These are phyloP conservation scores for Basipetospora sp. DNA, from an alignment of 2,329 filamentous ascomycete species.

Conservation along the genomic window DNA sequence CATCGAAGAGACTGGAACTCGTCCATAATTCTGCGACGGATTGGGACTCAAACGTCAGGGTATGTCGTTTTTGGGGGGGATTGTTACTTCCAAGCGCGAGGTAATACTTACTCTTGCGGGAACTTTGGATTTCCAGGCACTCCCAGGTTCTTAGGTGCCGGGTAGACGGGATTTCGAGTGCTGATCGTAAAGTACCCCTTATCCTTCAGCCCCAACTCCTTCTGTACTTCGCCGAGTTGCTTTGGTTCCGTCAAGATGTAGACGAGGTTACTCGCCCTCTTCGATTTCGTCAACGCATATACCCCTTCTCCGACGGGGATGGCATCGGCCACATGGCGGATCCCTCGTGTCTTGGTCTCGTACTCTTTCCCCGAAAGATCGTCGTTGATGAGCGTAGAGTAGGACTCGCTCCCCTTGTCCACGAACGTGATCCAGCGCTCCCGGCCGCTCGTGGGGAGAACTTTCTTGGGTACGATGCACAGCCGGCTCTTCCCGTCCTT, in stretches of 20 bases:
- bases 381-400: conserved; percentile 55
- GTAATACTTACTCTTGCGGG: conserved; percentile 47
- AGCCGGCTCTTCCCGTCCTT: conserved; percentile 51
- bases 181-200: conserved; percentile 67
- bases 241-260: conserved; percentile 66
- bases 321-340: conserved; percentile 52
- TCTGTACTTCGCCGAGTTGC: conserved; percentile 56
- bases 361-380: conserved; percentile 57
- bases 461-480: conserved; percentile 71
- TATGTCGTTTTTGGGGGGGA: too few relatives aligned
- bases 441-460: conserved; percentile 50
- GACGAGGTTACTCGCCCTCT: conserved; percentile 57
- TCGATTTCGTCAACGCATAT: conserved; percentile 63
- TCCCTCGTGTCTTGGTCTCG: conserved; percentile 60
- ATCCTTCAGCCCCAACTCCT: conserved; percentile 54
- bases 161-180: conserved; percentile 62
- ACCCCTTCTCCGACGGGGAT: conserved; percentile 72
- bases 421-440: conserved; percentile 74
- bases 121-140: conserved; percentile 55
- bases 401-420: conserved; percentile 53
- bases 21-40: conserved; percentile 44
- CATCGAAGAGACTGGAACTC: conserved; percentile 62
- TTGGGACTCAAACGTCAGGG: too few relatives aligned
- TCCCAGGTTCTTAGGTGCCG: conserved; percentile 47
- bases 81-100: too few relatives aligned